Evolutionary conservation across 2,329 filamentous ascomycete species (phyloP).

Genomic region (Byssothecium circinans): DNA sequence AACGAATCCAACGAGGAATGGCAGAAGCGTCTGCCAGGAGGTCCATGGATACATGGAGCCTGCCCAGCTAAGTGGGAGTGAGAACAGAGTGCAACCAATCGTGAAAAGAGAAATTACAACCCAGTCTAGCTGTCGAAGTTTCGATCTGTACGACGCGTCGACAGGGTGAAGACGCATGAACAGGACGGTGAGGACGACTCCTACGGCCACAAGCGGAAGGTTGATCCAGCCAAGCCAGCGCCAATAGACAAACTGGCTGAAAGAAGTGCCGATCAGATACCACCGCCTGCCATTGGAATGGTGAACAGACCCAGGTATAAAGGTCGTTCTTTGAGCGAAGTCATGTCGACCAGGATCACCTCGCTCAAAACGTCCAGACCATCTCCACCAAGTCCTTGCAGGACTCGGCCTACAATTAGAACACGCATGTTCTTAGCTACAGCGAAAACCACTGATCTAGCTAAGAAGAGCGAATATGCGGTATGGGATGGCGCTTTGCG

Average conservation of each 20-base stretch:
- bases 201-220: constrained; percentile 48
- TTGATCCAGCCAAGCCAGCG: constrained; percentile 39
- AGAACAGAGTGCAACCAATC: constrained; percentile 48
- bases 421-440: neutral
- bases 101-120: constrained; percentile 48
- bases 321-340: constrained; percentile 49
- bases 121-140: constrained; percentile 54
- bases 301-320: constrained; percentile 53
- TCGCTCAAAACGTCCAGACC: constrained; percentile 50
- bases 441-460: constrained; percentile 22
- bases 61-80: constrained; percentile 54
- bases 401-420: neutral
- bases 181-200: constrained; percentile 49
- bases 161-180: constrained; percentile 55
- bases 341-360: constrained; percentile 56
- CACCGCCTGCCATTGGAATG: constrained; percentile 55
- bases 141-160: constrained; percentile 44
- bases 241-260: constrained; percentile 47
- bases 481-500: constrained; percentile 19
- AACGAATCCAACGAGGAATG: constrained; percentile 57
- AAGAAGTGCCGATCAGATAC: constrained; percentile 52
- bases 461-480: constrained; percentile 46
- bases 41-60: constrained; percentile 54
- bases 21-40: constrained; percentile 61
- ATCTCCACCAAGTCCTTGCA: constrained; percentile 3